phyloP scores from a whole-genome alignment of 1,139 yeast genomes.

The Tardiomyces blankii region DNA sequence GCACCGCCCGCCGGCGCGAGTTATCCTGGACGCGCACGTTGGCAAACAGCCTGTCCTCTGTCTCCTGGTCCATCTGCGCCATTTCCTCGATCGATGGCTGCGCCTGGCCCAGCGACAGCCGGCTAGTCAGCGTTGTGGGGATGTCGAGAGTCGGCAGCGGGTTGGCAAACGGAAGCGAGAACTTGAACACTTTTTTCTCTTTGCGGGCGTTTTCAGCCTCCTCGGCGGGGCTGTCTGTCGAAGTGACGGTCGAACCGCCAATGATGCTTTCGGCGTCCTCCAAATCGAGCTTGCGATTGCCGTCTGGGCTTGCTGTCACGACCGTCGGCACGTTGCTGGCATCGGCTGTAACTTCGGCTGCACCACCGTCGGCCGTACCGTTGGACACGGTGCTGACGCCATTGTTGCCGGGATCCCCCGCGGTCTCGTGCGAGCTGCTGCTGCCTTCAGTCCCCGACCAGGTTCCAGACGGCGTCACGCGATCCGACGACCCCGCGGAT shows the following conservation, averaged over 20 bases:
- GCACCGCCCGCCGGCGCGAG: constrained; percentile 57
- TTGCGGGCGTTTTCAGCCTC: not conserved
- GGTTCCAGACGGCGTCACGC: too few relatives aligned
- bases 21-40: constrained; percentile 51
- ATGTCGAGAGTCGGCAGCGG: constrained; percentile 14
- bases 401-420: too few relatives aligned
- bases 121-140: not conserved
- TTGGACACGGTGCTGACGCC: too few relatives aligned
- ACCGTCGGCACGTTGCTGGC: too few relatives aligned
- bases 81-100: constrained; percentile 1
- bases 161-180: constrained; percentile 22
- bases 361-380: too few relatives aligned
- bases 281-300: not conserved
- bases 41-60: constrained; percentile 50
- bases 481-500: too few relatives aligned
- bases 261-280: not conserved
- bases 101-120: not conserved
- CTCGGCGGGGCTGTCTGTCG: not conserved
- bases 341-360: too few relatives aligned
- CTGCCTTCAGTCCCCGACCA: too few relatives aligned
- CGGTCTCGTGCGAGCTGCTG: too few relatives aligned
- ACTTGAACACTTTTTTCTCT: constrained; percentile 6
- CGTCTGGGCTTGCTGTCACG: too few relatives aligned
- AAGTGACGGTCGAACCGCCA: not conserved
- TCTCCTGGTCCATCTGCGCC: constrained; percentile 22